Evolutionary conservation across 768 basidiomycete genomes (phyloP).

Genomic region (Gloeostereum incarnatum): DNA sequence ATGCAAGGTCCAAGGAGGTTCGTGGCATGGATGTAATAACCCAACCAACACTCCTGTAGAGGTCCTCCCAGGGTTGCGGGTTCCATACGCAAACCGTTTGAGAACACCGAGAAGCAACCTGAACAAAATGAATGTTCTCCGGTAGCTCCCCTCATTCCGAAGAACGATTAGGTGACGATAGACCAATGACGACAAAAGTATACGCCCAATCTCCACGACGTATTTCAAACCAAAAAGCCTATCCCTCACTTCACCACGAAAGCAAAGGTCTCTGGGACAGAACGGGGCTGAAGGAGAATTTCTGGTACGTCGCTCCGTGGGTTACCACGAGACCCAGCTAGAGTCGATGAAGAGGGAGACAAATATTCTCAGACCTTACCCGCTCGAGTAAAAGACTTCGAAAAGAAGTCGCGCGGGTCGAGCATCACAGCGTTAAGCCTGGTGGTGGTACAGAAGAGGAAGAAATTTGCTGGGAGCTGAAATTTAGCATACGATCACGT

Average conservation of each 20-base stretch:
- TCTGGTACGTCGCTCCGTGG: slow-evolving; percentile 20
- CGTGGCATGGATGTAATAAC: no score
- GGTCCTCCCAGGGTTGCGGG: no score
- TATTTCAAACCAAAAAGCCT: slow-evolving; percentile 14
- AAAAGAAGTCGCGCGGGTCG: slow-evolving; percentile 19
- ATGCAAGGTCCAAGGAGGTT: no score
- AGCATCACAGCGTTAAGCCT: slow-evolving; percentile 34
- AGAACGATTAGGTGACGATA: no score
- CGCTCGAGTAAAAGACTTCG: slow-evolving; percentile 17
- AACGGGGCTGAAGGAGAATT: slow-evolving; percentile 10
- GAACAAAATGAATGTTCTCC: neutral
- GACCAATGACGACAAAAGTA: slow-evolving; percentile 4
- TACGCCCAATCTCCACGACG: slow-evolving; percentile 20
- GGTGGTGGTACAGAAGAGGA: no score
- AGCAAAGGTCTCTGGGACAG: slow-evolving; percentile 6
- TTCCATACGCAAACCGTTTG: no score
- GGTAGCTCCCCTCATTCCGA: neutral
- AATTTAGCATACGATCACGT: no score
- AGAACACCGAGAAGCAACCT: neutral
- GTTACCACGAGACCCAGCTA: slow-evolving; percentile 18
- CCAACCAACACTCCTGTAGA: no score
- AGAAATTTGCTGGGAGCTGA: no score
- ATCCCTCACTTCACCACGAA: slow-evolving; percentile 1
- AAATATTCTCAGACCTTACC: slow-evolving; percentile 29
- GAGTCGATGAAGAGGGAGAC: slow-evolving; percentile 19